A percentile compares a stretch with the other conserved stretches of the same genome.
Conservation (phyloP, 179 eudicot species). For the Beta corolliflora region DNA sequence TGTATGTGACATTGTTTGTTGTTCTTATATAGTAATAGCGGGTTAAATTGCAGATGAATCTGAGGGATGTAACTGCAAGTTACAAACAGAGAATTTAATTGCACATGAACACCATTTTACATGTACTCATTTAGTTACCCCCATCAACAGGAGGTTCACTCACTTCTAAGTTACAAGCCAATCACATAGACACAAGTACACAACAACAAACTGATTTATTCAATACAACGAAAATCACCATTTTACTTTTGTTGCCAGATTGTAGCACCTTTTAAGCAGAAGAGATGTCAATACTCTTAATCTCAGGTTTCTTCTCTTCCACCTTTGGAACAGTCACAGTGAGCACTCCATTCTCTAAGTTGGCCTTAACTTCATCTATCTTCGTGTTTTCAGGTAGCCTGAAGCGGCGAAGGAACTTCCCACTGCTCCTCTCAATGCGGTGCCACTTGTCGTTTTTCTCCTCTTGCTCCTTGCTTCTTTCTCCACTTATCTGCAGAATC, state of each 20-base stretch:
- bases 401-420: constrained; percentile 42
- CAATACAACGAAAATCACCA: no score
- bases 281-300: constrained; percentile 35
- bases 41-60: neutral
- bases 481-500: constrained; percentile 44
- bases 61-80: neutral
- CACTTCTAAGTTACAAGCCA: neutral
- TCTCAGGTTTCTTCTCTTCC: constrained; percentile 38
- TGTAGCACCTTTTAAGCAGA: constrained; percentile 14
- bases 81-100: constrained; percentile 7
- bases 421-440: constrained; percentile 38
- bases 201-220: neutral
- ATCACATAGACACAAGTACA: neutral
- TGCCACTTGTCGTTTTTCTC: constrained; percentile 44
- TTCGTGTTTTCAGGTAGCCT: constrained; percentile 41
- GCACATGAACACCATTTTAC: constrained; percentile 7
- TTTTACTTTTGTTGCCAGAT: neutral
- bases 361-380: constrained; percentile 40
- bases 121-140: neutral
- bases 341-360: constrained; percentile 35
- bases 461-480: constrained; percentile 40
- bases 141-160: neutral
- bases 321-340: constrained; percentile 40
- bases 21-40: neutral
- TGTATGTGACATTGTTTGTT: neutral